Conservation (phyloP, 768 basidiomycete species). For the Neoboletus brunneissimus region DNA sequence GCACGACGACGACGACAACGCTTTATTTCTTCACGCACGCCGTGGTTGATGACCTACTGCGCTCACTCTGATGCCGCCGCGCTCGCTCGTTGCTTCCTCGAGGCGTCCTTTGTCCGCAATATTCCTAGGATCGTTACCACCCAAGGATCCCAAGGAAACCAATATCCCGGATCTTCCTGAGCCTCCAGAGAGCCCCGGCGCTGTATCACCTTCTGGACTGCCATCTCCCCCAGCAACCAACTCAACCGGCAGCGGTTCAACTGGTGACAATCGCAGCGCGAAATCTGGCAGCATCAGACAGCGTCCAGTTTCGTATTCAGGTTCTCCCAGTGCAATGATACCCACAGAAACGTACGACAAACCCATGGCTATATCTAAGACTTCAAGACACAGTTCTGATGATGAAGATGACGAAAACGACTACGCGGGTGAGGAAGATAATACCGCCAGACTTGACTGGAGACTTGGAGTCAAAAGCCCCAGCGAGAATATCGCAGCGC, state of each 20-base stretch:
- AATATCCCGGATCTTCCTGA: constrained; percentile 67
- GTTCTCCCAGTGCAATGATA: constrained; percentile 35
- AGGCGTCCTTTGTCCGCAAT: constrained; percentile 62
- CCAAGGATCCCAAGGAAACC: constrained; percentile 36
- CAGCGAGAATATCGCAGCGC: constrained; percentile 54
- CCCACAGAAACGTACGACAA: constrained; percentile 41
- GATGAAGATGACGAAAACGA: constrained; percentile 51
- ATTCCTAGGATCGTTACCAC: constrained; percentile 47
- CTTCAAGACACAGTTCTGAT: constrained; percentile 34
- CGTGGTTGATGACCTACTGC: constrained; percentile 30
- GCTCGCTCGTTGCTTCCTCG: constrained; percentile 40
- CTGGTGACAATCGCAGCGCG: constrained; percentile 53
- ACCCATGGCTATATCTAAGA: constrained; percentile 26
- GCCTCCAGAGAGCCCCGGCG: constrained; percentile 58
- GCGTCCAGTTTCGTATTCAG: constrained; percentile 29
- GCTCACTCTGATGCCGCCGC: constrained; percentile 46
- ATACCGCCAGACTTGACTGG: constrained; percentile 53
- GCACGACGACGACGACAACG: constrained; percentile 25
- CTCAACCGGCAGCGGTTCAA: constrained; percentile 79
- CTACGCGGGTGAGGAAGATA: constrained; percentile 57
- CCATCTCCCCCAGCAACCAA: constrained; percentile 86
- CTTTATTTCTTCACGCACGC: constrained; percentile 7
- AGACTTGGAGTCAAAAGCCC: constrained; percentile 36
- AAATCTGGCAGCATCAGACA: constrained; percentile 40
- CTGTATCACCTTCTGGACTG: constrained; percentile 59